These are phyloP conservation scores for Laburnicola sp. DNA, from an alignment of 2,329 filamentous ascomycete species.

Conservation along the genomic window DNA sequence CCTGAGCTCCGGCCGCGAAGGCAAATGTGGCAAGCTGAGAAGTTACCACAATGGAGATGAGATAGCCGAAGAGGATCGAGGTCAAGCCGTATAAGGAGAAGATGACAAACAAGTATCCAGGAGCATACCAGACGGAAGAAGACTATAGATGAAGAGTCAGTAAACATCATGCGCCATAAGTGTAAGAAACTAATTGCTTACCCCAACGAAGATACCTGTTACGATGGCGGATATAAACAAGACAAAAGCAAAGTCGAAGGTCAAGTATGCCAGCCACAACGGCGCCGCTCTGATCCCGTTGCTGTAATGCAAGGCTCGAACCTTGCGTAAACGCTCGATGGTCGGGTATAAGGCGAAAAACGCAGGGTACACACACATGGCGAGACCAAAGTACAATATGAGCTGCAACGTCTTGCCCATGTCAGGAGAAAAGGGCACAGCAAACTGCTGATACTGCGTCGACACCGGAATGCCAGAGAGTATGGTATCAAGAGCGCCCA, in stretches of 20 bases:
- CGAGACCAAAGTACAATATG: constrained; percentile 78
- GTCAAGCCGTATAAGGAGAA: constrained; percentile 80
- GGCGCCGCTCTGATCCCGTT: constrained; percentile 83
- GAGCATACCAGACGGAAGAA: constrained; percentile 71
- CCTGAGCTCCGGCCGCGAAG: constrained; percentile 76
- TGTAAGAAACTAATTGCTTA: constrained; percentile 19
- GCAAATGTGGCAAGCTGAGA: constrained; percentile 85
- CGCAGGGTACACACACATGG: constrained; percentile 75
- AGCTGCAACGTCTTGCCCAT: constrained; percentile 76
- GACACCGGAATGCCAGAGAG: constrained; percentile 69
- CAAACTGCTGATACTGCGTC: constrained; percentile 74
- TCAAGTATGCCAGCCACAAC: constrained; percentile 80
- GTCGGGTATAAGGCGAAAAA: constrained; percentile 90
- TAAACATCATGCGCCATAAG: background rate
- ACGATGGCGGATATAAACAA: constrained; percentile 67
- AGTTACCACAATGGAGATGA: constrained; percentile 76
- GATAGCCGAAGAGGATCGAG: constrained; percentile 74
- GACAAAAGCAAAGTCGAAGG: constrained; percentile 79
- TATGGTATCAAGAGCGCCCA: constrained; percentile 88
- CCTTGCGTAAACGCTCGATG: constrained; percentile 75
- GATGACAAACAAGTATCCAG: constrained; percentile 80
- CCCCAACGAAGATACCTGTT: constrained; percentile 68
- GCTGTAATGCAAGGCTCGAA: constrained; percentile 85
- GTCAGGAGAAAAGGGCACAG: constrained; percentile 68
- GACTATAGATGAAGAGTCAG: constrained; percentile 33